These are phyloP conservation scores for Candida ipomoeae DNA, from an alignment of 805 yeast species.

Conservation along the genomic window DNA sequence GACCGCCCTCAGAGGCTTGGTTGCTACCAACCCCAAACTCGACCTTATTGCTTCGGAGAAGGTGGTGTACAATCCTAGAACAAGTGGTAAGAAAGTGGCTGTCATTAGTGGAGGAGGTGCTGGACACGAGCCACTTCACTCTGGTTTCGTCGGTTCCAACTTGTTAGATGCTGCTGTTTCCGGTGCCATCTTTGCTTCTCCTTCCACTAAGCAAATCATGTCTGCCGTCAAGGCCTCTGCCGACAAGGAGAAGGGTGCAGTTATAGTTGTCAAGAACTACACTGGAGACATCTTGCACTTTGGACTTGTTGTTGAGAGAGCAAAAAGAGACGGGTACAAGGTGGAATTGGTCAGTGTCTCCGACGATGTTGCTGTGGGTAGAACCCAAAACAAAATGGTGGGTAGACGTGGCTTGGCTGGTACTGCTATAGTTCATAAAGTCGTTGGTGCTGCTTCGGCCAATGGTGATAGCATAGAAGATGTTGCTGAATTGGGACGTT, in stretches of 20 bases:
- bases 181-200: conserved; percentile 92
- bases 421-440: conserved; percentile 80
- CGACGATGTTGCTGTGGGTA: conserved; percentile 95
- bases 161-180: conserved; percentile 82
- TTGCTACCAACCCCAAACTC: conserved; percentile 51
- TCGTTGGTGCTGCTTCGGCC: conserved; percentile 68
- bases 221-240: conserved; percentile 62
- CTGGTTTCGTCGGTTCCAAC: conserved; percentile 85
- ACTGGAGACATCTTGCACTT: conserved; percentile 94
- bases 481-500: conserved; percentile 55
- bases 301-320: conserved; percentile 87
- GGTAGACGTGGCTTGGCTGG: conserved; percentile 96
- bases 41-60: conserved; percentile 52
- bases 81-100: conserved; percentile 50
- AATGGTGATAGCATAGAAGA: conserved; percentile 43
- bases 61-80: conserved; percentile 47
- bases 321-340: conserved; percentile 68
- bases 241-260: conserved; percentile 54
- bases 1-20: conserved; percentile 49
- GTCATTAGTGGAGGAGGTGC: conserved; percentile 90
- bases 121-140: conserved; percentile 94
- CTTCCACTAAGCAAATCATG: conserved; percentile 83
- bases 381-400: conserved; percentile 81
- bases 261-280: conserved; percentile 83
- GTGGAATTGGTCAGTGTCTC: conserved; percentile 75